Evolutionary conservation across 495 filamentous ascomycete genomes (phyloP).

Genomic region (Saxispiralis lemnorum): DNA sequence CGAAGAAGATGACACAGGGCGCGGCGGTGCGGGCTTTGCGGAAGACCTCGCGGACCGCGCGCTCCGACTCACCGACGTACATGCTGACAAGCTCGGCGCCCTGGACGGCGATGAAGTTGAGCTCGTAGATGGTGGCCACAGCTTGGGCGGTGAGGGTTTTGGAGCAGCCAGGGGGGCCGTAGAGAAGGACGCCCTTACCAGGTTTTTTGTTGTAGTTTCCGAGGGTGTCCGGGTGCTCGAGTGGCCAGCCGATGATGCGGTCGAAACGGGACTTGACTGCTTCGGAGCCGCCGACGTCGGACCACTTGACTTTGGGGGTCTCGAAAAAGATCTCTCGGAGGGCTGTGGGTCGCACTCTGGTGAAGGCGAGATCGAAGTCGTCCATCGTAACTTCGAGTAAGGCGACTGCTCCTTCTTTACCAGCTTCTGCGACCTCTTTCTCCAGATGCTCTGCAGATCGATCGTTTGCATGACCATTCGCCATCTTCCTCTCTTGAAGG

Average conservation of each 20-base stretch:
- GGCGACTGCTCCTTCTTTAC: not conserved
- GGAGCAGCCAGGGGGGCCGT: slow-evolving; percentile 88
- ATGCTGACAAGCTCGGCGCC: slow-evolving; percentile 91
- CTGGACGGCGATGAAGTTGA: slow-evolving; percentile 92
- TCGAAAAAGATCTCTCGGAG: slow-evolving; percentile 85
- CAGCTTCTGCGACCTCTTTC: slow-evolving; percentile 1
- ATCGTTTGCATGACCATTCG: slow-evolving; percentile 7
- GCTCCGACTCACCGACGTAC: slow-evolving; percentile 95
- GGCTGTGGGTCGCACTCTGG: slow-evolving; percentile 53
- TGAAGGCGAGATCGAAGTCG: slow-evolving; percentile 39
- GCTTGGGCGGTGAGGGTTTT: slow-evolving; percentile 91
- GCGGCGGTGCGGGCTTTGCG: slow-evolving; percentile 67
- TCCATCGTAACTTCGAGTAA: slow-evolving; percentile 19
- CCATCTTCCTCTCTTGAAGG: not conserved
- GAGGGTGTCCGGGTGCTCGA: slow-evolving; percentile 45
- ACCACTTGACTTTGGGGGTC: slow-evolving; percentile 70
- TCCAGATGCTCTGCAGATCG: not conserved
- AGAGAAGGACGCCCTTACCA: slow-evolving; percentile 72
- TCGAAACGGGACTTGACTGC: slow-evolving; percentile 55
- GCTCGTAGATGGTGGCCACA: slow-evolving; percentile 73
- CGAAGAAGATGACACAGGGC: slow-evolving; percentile 93
- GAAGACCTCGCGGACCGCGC: slow-evolving; percentile 74
- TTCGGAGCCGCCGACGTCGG: slow-evolving; percentile 77
- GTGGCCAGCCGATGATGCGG: slow-evolving; percentile 45
- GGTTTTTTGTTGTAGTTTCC: slow-evolving; percentile 42